Evolutionary conservation across 257 asterid species (phyloP), one percentile per base, ranked within the genome.

Genomic region (Lithospermum erythrorhizon): DNA sequence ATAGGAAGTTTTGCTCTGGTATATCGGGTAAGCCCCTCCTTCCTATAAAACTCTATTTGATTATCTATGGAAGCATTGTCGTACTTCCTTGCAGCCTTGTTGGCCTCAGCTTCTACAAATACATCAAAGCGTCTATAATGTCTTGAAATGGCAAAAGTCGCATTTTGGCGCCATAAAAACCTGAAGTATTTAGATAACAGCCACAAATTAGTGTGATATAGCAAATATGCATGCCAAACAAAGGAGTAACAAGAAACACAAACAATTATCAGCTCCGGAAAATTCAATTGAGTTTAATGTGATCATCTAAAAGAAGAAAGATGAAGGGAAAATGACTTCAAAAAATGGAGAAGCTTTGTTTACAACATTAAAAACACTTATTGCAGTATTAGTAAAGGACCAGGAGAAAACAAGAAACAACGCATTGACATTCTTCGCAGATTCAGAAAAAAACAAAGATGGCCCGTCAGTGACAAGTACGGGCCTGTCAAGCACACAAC

Each of bases 101-200:
- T 93, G 53, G 97, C 97, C 75, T 84, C 97, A 6, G 97, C 99
- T 81, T 93, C 99, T 78, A 75, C 87, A 67, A 84, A 89, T 62
- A 93, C 99, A 41, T 86, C 95, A 74, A 89, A 89, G 63, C 96
- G 96, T 27, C 70, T 74, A 45, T 93, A 89, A 74, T 93, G 99
- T 68, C 87, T 81, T 35, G 97, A 93, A 77, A 93, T 93, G 27
- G 99, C 97, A 73, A 80, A 89, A 20, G 96, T 75, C 57, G 94
- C 95, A 76, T 81, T 89, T 57, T 82, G 83, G 65, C 97, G 83
- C 99, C 96, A 89, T 81, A 93, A 79, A 78, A 93, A 89, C 84
- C 97, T 93, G 79, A 60, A 66, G 68, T 59, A 47, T 54, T 59
- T 21, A 54, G 60, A n/a, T 18, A 17, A 18, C 57, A 53, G 17